Evolutionary conservation across 179 eudicot genomes (phyloP).

Genomic region (Heliamphora pulchella): DNA sequence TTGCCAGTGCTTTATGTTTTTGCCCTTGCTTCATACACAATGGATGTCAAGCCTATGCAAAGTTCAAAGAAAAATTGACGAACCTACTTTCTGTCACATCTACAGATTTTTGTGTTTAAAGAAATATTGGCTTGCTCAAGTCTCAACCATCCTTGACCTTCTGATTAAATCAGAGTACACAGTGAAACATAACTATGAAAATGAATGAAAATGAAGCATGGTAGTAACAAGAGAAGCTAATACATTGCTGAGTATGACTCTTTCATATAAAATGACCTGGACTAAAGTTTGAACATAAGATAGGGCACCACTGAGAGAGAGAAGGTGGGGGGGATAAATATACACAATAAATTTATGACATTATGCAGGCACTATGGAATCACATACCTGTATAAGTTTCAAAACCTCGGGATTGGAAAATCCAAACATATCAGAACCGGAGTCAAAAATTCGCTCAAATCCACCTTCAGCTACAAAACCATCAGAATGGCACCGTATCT

Average conservation of each 20-base stretch:
- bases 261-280: not conserved
- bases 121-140: too few species aligned
- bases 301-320: not conserved
- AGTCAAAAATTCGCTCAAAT: conserved; percentile 23
- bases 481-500: conserved; percentile 19
- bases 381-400: conserved; percentile 45
- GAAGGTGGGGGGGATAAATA: not conserved
- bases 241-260: not conserved
- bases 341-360: not conserved
- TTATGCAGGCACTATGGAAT: not conserved
- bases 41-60: not conserved
- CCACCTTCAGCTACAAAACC: conserved; percentile 23
- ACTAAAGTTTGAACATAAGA: not conserved
- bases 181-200: not conserved
- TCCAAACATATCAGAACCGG: conserved; percentile 61
- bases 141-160: not conserved
- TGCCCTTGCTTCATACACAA: not conserved
- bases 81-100: not conserved
- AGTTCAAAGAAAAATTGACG: not conserved
- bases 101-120: not conserved
- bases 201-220: not conserved
- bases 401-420: conserved; percentile 45
- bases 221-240: not conserved
- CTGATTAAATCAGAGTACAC: not conserved
- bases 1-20: not conserved